Evolutionary conservation across 1,284 basidiomycete genomes (phyloP).

Genomic region (Cryptococcus depauperatus): DNA sequence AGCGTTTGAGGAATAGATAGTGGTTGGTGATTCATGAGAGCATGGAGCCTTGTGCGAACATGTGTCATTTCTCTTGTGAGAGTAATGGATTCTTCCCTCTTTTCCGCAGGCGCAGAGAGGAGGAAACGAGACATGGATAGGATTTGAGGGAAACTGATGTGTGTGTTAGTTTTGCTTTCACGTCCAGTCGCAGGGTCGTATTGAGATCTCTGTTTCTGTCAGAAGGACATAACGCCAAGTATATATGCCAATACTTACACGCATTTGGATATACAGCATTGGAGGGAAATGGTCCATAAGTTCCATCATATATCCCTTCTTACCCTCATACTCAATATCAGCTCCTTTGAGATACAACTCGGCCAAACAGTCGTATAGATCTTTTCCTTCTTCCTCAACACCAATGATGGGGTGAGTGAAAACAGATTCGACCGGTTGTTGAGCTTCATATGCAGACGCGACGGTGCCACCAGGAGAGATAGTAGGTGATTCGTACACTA

Average conservation of each 20-base stretch:
- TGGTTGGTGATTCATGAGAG: constrained; percentile 58
- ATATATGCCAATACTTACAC: constrained; percentile 50
- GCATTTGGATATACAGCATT: constrained; percentile 87
- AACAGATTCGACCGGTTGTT: constrained; percentile 67
- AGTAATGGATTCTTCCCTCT: constrained; percentile 60
- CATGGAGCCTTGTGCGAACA: constrained; percentile 58
- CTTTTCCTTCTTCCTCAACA: constrained; percentile 68
- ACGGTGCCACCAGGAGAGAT: constrained; percentile 9
- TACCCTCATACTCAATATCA: constrained; percentile 77
- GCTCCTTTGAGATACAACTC: constrained; percentile 75
- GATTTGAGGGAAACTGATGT: constrained; percentile 79
- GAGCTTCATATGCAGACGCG: constrained; percentile 46
- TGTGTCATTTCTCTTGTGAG: constrained; percentile 60
- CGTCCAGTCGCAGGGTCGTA: constrained; percentile 63
- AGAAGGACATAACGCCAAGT: neutral
- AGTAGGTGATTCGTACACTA: constrained; percentile 48
- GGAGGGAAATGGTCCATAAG: constrained; percentile 79
- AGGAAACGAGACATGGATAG: constrained; percentile 90
- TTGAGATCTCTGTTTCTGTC: constrained; percentile 68
- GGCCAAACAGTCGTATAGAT: constrained; percentile 88
- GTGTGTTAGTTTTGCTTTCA: constrained; percentile 92
- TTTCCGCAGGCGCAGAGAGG: constrained; percentile 61
- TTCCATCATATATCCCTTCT: constrained; percentile 79
- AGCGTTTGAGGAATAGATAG: constrained; percentile 29
- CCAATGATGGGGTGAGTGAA: constrained; percentile 94